Percentiles rank a stretch among this genome's conserved stretches.
These are phyloP conservation scores for Fusarium siculi DNA, from an alignment of 2,329 filamentous ascomycete species.

Conservation along the genomic window DNA sequence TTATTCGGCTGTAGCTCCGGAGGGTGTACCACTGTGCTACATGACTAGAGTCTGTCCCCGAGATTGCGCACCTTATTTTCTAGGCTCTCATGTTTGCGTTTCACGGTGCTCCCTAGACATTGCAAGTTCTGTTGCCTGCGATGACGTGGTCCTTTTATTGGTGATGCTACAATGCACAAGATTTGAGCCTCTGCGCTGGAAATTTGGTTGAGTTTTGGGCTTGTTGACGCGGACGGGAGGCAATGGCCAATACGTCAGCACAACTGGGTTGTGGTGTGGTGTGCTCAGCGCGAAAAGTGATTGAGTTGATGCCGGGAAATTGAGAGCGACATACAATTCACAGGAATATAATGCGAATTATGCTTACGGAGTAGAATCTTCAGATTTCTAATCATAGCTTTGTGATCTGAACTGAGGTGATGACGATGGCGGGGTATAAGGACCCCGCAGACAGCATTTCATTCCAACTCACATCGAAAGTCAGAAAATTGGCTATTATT, in stretches of 20 bases:
- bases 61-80: background rate
- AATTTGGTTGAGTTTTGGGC: background rate
- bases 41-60: background rate
- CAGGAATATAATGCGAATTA: background rate
- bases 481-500: background rate
- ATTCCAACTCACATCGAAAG: background rate
- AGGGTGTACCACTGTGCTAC: background rate
- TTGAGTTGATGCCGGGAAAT: no score
- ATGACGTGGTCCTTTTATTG: background rate
- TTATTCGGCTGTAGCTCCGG: background rate
- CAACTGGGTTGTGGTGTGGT: no score
- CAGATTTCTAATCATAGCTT: background rate
- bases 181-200: fast-evolving
- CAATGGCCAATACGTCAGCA: background rate
- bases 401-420: background rate
- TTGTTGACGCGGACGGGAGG: background rate
- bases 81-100: background rate
- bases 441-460: background rate
- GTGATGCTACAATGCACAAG: background rate
- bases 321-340: background rate
- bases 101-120: fast-evolving
- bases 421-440: background rate
- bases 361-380: background rate
- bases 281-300: no score
- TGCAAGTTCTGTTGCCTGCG: background rate